Percentiles rank a stretch among this genome's conserved stretches.
These are phyloP conservation scores for Abrus pulchellus DNA, from an alignment of 306 rosid species.

Conservation along the genomic window DNA sequence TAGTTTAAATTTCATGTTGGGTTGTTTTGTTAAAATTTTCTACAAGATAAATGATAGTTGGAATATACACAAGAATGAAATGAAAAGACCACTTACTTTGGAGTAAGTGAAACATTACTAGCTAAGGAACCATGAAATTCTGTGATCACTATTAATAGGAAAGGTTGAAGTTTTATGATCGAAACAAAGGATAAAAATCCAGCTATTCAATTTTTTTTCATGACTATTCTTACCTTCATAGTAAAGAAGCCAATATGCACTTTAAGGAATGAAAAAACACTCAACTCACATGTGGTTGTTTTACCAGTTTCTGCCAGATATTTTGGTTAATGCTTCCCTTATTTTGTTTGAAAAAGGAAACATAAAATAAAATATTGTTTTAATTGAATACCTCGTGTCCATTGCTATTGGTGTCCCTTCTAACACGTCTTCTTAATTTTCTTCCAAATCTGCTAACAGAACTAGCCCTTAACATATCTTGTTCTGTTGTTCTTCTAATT, in stretches of 20 bases:
- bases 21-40: slow-evolving; percentile 24
- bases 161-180: slow-evolving; percentile 39
- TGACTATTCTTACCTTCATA: slow-evolving; percentile 16
- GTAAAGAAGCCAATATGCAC: slow-evolving; percentile 21
- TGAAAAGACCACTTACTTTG: slow-evolving; percentile 30
- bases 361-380: not conserved
- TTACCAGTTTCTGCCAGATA: slow-evolving; percentile 13
- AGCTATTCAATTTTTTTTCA: slow-evolving; percentile 19
- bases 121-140: slow-evolving; percentile 51
- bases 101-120: slow-evolving; percentile 52
- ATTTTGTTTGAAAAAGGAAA: not conserved
- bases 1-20: slow-evolving; percentile 11
- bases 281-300: slow-evolving; percentile 21
- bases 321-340: not conserved
- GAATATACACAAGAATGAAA: not conserved
- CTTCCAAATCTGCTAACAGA: slow-evolving; percentile 83
- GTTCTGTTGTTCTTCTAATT: slow-evolving; percentile 83
- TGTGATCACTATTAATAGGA: slow-evolving; percentile 46
- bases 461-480: slow-evolving; percentile 83
- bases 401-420: slow-evolving; percentile 87
- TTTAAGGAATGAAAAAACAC: not conserved
- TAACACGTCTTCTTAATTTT: slow-evolving; percentile 67
- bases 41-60: slow-evolving; percentile 40
- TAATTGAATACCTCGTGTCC: slow-evolving; percentile 85
- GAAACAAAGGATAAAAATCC: slow-evolving; percentile 27